These are phyloP conservation scores for Phylloporus arenicola DNA, from an alignment of 768 basidiomycete species.

Conservation along the genomic window DNA sequence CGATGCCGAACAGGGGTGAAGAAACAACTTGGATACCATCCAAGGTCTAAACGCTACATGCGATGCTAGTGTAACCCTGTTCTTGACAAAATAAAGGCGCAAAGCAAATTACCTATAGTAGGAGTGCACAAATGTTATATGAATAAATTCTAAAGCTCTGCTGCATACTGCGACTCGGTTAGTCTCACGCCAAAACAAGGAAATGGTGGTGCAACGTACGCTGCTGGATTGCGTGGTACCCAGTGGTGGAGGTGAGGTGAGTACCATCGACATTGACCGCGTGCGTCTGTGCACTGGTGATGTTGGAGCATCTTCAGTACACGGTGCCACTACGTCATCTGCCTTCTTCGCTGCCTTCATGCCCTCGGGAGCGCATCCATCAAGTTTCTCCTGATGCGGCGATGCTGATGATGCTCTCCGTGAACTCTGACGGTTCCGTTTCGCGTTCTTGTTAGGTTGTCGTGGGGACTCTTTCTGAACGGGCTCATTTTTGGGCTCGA, in stretches of 20 bases:
- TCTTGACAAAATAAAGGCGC: neutral
- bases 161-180: constrained; percentile 17
- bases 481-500: constrained; percentile 8
- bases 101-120: constrained; percentile 5
- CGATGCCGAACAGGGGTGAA: neutral
- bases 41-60: constrained; percentile 18
- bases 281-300: constrained; percentile 23
- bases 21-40: neutral
- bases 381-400: neutral
- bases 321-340: neutral
- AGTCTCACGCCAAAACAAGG: neutral
- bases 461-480: neutral
- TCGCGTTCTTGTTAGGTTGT: constrained; percentile 4
- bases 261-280: constrained; percentile 25
- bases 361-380: neutral
- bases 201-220: constrained; percentile 6
- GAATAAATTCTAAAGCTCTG: constrained; percentile 16
- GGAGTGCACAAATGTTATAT: constrained; percentile 1
- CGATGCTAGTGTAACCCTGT: constrained; percentile 1
- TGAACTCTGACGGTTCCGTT: constrained; percentile 4
- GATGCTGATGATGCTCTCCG: constrained; percentile 1
- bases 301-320: constrained; percentile 1
- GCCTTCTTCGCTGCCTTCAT: neutral
- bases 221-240: constrained; percentile 9
- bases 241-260: constrained; percentile 10